Conservation (phyloP, 768 basidiomycete genomes). For the Auricularia heimuer region DNA sequence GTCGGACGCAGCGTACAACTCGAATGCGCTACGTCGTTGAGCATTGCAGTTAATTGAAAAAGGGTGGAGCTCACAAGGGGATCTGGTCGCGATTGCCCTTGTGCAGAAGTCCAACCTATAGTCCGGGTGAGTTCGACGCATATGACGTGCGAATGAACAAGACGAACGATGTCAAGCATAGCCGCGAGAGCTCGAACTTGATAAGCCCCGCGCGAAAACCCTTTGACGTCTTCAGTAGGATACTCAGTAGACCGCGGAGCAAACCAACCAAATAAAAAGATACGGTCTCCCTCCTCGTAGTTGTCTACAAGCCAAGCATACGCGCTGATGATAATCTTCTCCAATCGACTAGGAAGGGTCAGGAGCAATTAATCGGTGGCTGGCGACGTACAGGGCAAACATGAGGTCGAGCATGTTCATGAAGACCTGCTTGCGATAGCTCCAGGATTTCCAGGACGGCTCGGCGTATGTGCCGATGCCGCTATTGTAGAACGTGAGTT, state of each 20-base stretch:
- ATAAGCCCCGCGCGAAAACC: constrained; percentile 7
- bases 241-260: too few relatives aligned
- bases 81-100: not conserved
- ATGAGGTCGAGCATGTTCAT: constrained; percentile 24
- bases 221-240: not conserved
- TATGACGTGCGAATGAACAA: not conserved
- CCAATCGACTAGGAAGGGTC: constrained; percentile 23
- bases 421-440: constrained; percentile 15
- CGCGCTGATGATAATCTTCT: constrained; percentile 24
- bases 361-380: not conserved
- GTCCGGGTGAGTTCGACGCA: too few relatives aligned
- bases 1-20: not conserved
- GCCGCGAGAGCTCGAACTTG: constrained; percentile 6
- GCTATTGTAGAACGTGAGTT: too few relatives aligned
- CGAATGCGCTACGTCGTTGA: not conserved
- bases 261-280: constrained; percentile 31
- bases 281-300: constrained; percentile 27
- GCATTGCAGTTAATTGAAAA: not conserved
- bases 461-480: constrained; percentile 30
- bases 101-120: not conserved
- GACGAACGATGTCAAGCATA: constrained; percentile 1
- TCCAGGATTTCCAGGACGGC: constrained; percentile 13
- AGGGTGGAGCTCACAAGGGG: not conserved
- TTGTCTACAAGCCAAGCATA: constrained; percentile 34
- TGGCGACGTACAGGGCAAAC: constrained; percentile 25